These are phyloP conservation scores for Lizanozyma gosingica DNA, from an alignment of 1,139 yeast genomes.

Conservation along the genomic window DNA sequence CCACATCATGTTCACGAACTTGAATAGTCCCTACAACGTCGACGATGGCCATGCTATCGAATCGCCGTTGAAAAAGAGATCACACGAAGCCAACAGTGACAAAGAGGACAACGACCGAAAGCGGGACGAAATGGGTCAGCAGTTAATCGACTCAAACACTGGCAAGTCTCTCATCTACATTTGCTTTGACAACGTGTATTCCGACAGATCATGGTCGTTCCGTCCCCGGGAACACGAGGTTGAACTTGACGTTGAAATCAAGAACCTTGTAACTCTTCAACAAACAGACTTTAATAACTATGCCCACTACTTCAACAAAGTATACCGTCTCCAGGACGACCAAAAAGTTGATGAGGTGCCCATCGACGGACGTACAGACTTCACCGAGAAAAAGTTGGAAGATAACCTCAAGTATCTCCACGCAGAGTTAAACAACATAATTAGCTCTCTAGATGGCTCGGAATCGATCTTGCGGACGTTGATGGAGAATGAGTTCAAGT, in stretches of 20 bases:
- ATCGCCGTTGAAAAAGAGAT: constrained; percentile 2
- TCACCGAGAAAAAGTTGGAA: constrained; percentile 28
- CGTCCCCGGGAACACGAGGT: constrained; percentile 24
- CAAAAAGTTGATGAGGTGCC: constrained; percentile 1
- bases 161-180: constrained; percentile 27
- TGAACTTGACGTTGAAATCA: constrained; percentile 26
- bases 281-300: constrained; percentile 28
- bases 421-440: constrained; percentile 23
- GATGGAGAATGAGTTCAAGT: constrained; percentile 24
- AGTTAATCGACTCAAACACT: not conserved
- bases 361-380: constrained; percentile 6
- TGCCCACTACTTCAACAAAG: constrained; percentile 25
- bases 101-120: constrained; percentile 7
- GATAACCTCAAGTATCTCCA: constrained; percentile 19
- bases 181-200: constrained; percentile 36
- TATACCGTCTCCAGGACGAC: constrained; percentile 3
- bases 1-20: constrained; percentile 28
- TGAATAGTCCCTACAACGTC: constrained; percentile 19
- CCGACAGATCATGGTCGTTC: constrained; percentile 38
- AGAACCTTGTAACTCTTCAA: constrained; percentile 23
- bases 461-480: constrained; percentile 20
- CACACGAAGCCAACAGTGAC: constrained; percentile 5
- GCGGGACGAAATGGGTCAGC: constrained; percentile 1
- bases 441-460: constrained; percentile 20
- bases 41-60: constrained; percentile 3